Base-by-base conservation (phyloP, 108 stramenopile species). In the Nitzschia sp. region DNA sequence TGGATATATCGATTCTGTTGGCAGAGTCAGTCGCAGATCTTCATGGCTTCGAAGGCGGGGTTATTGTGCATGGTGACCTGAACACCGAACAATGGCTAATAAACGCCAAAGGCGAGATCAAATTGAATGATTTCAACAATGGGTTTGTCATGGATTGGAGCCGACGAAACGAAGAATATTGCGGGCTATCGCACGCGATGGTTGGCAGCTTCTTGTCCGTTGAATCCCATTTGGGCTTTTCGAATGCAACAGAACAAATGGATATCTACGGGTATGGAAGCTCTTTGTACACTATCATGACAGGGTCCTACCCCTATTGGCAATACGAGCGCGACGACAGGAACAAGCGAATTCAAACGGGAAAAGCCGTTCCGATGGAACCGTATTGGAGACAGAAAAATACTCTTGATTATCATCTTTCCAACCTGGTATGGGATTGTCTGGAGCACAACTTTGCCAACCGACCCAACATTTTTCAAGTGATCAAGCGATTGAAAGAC, bases 41-140 rank as follows among this genome's bases (percentile, higher is more conserved):
- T 7, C 90, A 91, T 59, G 86, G 83, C 19, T 86, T 79, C 61
- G 57, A 48, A 15, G 86, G 78, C 55, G 90, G 89, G 7, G 42
- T 67, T 25, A 69, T 75, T 59, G 82, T 85, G 2, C 86, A 87
- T 42, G 87, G 83, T 29, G 89, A 91, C 39, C 68, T 88, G 3
- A 87, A 90, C 58, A 75, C 83, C 25, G 83, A 80, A 34, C 92
- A 93, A 72, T 90, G 87, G 87, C 61, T 93, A 34, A 63, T 63
- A 10, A 77, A 69, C 6, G 53, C 68, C 8, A 83, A 90, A 24
- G 89, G 86, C 12, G 57, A 37, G 11, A 41, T 86, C 40, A 86
- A 88, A 51, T 72, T 93, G 20, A 83, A 83, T 39, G 92, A 93
- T 60, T 93, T 93, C 51, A 93, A 89, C 51, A 85, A 85, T 21